These are phyloP conservation scores for Funneliformis geosporum DNA, from an alignment of 192 early-diverging fungal species.

Conservation along the genomic window DNA sequence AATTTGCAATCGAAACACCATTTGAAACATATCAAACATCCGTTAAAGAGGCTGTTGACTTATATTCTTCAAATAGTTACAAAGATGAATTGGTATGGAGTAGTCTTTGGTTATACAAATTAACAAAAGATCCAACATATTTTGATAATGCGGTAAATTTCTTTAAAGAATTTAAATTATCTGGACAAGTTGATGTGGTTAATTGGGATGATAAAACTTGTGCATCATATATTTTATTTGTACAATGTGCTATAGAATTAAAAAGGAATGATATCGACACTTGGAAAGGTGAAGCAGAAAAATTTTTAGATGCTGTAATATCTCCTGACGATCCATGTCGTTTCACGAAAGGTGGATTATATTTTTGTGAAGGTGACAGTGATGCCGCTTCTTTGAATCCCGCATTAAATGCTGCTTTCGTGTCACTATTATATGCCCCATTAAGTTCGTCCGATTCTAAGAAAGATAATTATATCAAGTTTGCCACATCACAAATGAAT, in stretches of 20 bases:
- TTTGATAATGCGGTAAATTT: slow-evolving; percentile 48
- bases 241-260: slow-evolving; percentile 38
- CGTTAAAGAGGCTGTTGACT: slow-evolving; percentile 40
- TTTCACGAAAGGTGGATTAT: slow-evolving; percentile 52
- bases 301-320: slow-evolving; percentile 44
- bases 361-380: slow-evolving; percentile 38
- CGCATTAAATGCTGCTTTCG: slow-evolving; percentile 42
- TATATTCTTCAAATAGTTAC: slow-evolving; percentile 48
- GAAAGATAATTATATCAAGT: background rate
- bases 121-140: slow-evolving; percentile 49
- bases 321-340: slow-evolving; percentile 18
- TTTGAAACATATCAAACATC: slow-evolving; percentile 45
- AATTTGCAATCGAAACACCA: slow-evolving; percentile 51
- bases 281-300: slow-evolving; percentile 42
- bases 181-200: slow-evolving; percentile 34
- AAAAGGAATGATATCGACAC: slow-evolving; percentile 19
- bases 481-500: slow-evolving; percentile 48
- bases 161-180: slow-evolving; percentile 41
- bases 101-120: slow-evolving; percentile 58
- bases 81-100: slow-evolving; percentile 54
- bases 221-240: slow-evolving; percentile 51
- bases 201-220: slow-evolving; percentile 57
- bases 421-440: slow-evolving; percentile 30
- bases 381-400: slow-evolving; percentile 37
- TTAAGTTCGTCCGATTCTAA: slow-evolving; percentile 15